Base-by-base conservation (phyloP, 2,329 filamentous ascomycete species). In the Aureobasidium sp. region DNA sequence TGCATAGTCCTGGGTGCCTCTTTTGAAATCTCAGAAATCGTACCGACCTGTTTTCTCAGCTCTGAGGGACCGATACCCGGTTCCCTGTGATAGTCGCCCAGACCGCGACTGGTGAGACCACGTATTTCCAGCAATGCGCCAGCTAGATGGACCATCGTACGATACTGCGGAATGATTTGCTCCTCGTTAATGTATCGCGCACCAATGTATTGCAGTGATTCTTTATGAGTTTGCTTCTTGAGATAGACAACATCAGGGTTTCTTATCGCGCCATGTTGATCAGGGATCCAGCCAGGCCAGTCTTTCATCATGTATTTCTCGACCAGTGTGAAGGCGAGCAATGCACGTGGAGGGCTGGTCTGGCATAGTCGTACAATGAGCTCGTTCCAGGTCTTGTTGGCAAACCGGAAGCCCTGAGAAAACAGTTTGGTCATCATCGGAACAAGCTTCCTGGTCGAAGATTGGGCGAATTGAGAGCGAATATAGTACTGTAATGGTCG, bases 371-470 rank as follows among this genome's bases (percentile, higher is more conserved):
- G 75, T 68, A 88, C 84, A 61, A 96, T 81, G 66, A 89, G 86
- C 56, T 83, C 80, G 71, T 96, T 94, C 91, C 91, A 96, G 67
- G 90, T 91, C 68, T 82, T 82, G 71, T 84, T 87, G 69, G 90
- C 87, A 62, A 97, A 75, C 31, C 78, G 77, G 76, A 93, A 97
- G 12, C 92, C 93, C 44, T 82, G 79, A 1, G 72, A 71, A 9
- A 84, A 77, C 31, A 91, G 72, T 17, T 83, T 73, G 64, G 34
- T 71, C 47, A 74, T 65, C 14, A 76, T 64, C 14, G 71, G 66
- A 11, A 64, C 49, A 15, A 68, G 62, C 37, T 83, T 79, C 63
- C 84, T 82, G 22, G 45, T 42, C 9, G 61, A 29, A 2, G 58
- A 34, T 61, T 84, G 83, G 27, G 68, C 69, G 36, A 76, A 72